phyloP scores from a whole-genome alignment of 2,329 filamentous ascomycete genomes.

The Stemphylium lycopersici region DNA sequence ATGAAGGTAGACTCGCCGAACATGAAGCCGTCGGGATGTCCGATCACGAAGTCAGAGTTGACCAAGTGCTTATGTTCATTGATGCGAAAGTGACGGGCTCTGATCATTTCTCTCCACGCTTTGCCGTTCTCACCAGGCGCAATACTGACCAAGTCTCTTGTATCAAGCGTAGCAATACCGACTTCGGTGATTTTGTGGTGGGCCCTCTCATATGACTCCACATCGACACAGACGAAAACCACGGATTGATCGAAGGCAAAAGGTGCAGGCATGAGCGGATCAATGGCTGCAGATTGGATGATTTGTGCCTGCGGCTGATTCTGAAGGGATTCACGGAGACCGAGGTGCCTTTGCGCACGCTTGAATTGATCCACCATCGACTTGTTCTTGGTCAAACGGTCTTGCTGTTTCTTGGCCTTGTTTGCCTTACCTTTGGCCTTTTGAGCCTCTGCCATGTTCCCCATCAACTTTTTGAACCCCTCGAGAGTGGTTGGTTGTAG shows the following conservation, averaged over 20 bases:
- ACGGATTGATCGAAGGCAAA: constrained; percentile 54
- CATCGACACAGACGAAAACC: constrained; percentile 79
- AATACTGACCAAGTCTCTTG: constrained; percentile 60
- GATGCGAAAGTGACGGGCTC: constrained; percentile 77
- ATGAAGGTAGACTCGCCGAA: constrained; percentile 72
- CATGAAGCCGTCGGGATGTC: constrained; percentile 74
- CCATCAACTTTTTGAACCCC: constrained; percentile 62
- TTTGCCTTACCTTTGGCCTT: constrained; percentile 57
- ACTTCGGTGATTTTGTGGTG: constrained; percentile 79
- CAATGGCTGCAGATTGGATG: constrained; percentile 17
- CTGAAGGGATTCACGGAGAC: constrained; percentile 58
- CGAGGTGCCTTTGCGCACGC: constrained; percentile 72
- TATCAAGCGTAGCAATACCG: constrained; percentile 82
- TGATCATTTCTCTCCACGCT: constrained; percentile 72
- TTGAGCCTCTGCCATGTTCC: constrained; percentile 56
- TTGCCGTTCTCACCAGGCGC: constrained; percentile 66
- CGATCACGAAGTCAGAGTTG: constrained; percentile 72
- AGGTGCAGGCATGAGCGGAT: constrained; percentile 25
- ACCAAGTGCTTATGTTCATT: constrained; percentile 68
- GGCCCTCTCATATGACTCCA: constrained; percentile 78
- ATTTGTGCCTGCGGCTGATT: neutral
- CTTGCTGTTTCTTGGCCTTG: constrained; percentile 59
- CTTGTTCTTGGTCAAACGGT: constrained; percentile 58
- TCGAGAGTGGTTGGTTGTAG: constrained; percentile 50
- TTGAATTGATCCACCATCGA: constrained; percentile 63